These are phyloP conservation scores for Talaromyces sp. DNA, from an alignment of 2,329 filamentous ascomycete species.

Conservation along the genomic window DNA sequence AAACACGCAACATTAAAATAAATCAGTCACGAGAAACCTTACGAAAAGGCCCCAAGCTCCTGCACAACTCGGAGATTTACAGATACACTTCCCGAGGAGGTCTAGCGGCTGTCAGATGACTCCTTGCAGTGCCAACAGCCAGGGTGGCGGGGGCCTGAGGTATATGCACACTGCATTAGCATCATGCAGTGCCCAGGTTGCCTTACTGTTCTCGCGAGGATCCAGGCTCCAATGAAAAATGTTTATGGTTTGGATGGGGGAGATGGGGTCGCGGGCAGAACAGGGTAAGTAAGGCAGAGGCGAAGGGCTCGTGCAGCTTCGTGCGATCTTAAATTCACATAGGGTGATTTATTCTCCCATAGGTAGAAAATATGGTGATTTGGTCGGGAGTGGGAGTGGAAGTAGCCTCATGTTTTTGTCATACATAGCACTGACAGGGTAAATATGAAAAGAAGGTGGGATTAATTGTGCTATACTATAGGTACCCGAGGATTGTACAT, in stretches of 20 bases:
- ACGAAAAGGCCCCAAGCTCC: constrained; percentile 1
- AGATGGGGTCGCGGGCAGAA: not conserved
- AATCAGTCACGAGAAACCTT: not conserved
- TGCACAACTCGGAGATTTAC: constrained; percentile 17
- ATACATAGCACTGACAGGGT: not conserved
- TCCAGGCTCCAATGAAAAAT: constrained; percentile 1
- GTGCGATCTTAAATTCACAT: constrained; percentile 2
- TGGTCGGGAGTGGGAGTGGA: constrained; percentile 8
- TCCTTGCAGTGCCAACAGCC: constrained; percentile 9
- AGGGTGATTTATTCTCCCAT: not conserved
- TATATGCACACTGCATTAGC: not conserved
- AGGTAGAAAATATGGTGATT: not conserved
- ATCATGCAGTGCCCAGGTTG: not conserved
- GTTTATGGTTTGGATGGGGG: not conserved
- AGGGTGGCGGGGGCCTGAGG: constrained; percentile 16
- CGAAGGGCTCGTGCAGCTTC: not conserved
- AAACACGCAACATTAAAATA: not conserved
- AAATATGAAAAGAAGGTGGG: not conserved
- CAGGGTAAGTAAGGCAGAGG: not conserved
- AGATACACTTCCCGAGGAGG: not conserved
- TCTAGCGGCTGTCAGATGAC: constrained; percentile 22
- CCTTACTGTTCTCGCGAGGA: not conserved
- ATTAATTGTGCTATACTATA: not conserved
- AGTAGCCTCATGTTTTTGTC: constrained; percentile 17
- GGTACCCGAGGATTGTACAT: too few species aligned